Conservation (phyloP, 1,284 basidiomycete species). For the Calocybe gambosa region DNA sequence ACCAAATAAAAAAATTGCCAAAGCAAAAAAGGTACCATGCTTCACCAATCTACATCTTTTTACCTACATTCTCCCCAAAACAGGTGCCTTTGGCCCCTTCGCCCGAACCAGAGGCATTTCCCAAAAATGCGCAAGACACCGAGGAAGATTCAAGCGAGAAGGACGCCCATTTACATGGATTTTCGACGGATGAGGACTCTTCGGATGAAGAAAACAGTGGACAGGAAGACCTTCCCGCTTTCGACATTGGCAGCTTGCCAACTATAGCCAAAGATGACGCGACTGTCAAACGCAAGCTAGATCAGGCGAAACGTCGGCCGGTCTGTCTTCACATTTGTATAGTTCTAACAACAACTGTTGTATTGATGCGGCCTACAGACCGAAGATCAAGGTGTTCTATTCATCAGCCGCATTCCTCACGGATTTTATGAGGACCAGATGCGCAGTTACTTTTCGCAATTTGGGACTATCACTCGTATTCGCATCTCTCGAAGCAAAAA, state of each 20-base stretch:
- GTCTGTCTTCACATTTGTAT: slow-evolving; percentile 37
- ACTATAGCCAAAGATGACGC: slow-evolving; percentile 83
- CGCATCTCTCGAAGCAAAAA: slow-evolving; percentile 92
- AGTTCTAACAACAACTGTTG: neutral
- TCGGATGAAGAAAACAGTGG: slow-evolving; percentile 74
- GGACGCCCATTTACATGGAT: slow-evolving; percentile 56
- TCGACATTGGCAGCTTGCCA: slow-evolving; percentile 71
- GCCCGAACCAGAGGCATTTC: slow-evolving; percentile 2
- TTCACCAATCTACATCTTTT: too few species aligned
- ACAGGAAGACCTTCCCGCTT: slow-evolving; percentile 42
- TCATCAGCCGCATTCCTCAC: slow-evolving; percentile 88
- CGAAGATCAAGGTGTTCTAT: slow-evolving; percentile 80
- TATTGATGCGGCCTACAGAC: slow-evolving; percentile 33
- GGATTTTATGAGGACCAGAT: slow-evolving; percentile 97
- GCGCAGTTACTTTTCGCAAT: slow-evolving; percentile 90
- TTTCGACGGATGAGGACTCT: slow-evolving; percentile 76
- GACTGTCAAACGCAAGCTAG: slow-evolving; percentile 73
- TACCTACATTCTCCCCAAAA: slow-evolving; percentile 5
- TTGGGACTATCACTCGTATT: slow-evolving; percentile 85
- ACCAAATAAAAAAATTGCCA: neutral
- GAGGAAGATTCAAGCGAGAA: slow-evolving; percentile 25
- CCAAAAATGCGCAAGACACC: slow-evolving; percentile 12
- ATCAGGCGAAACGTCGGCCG: slow-evolving; percentile 74
- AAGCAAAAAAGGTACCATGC: neutral
- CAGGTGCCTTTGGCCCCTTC: slow-evolving; percentile 11